A percentile compares a stretch with the other conserved stretches of the same genome.
These are phyloP conservation scores for Cladosporium sp. DNA, from an alignment of 2,329 filamentous ascomycete genomes.

Conservation along the genomic window DNA sequence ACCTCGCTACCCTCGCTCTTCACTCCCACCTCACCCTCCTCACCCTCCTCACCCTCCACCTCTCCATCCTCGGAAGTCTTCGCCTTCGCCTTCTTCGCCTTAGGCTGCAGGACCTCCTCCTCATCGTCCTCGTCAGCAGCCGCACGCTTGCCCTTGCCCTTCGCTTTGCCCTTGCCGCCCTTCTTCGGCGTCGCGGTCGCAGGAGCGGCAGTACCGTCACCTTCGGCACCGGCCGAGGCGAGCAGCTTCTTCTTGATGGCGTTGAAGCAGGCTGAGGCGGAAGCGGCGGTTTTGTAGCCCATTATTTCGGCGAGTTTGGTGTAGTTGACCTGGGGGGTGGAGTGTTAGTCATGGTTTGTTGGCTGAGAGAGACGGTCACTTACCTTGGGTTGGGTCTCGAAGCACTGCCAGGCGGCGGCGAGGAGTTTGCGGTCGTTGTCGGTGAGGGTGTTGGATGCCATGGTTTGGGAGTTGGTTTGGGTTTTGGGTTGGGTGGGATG, in stretches of 20 bases:
- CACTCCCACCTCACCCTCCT: neutral
- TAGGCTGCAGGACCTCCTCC: conserved; percentile 22
- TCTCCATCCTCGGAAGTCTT: neutral
- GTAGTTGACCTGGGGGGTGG: conserved; percentile 22
- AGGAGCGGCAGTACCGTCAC: neutral
- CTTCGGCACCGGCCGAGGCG: neutral
- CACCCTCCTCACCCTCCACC: neutral
- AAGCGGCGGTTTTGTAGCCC: conserved; percentile 24
- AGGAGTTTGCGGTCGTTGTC: conserved; percentile 15
- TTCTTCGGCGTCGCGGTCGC: neutral
- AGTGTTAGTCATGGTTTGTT: neutral
- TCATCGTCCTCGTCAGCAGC: conserved; percentile 17
- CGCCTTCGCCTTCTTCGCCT: neutral
- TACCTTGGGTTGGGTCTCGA: conserved; percentile 11
- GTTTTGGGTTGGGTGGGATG: neutral
- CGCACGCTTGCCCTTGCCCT: neutral
- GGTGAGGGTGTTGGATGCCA: neutral
- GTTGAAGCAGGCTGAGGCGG: conserved; percentile 22
- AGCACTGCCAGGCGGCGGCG: conserved; percentile 15
- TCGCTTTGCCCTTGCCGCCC: neutral
- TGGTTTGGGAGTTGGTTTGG: neutral
- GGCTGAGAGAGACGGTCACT: neutral
- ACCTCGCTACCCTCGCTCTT: neutral
- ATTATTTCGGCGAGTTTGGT: conserved; percentile 25
- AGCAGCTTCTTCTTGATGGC: conserved; percentile 24